Evolutionary conservation across 495 filamentous ascomycete species (phyloP), one percentile per base, ranked within the genome.

Genomic region (Penicillium ucsense): DNA sequence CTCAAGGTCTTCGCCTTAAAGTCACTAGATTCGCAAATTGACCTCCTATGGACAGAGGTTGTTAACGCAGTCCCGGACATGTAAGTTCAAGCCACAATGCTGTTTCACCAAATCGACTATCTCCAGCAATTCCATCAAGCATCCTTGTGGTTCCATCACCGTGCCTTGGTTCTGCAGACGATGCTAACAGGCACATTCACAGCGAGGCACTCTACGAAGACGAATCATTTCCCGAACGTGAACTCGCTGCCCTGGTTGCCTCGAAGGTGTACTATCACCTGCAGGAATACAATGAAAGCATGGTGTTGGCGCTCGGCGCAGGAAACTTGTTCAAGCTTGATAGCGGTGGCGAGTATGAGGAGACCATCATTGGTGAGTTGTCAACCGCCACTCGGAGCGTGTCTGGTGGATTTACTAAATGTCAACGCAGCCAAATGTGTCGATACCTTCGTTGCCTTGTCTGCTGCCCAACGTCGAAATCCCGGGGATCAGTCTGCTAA

Each of bases 231-330:
- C 85, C 92, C 10, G 85, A 99, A 62, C 86, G 92, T 55, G 86
- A 90, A 61, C 82, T 97, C 38, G 94, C 94, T 46, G 91, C 94
- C 46, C 75, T 99, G 31, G 89, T 99, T 41, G 85, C 90, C 43
- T 85, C 94, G 49, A 97, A 97, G 74, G 88, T 97, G 53, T 99
- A 97, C 69, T 99, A 96, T 63, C 91, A 99, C 62, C 81, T 99
- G 40, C 87, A 94, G 70, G 94, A 94, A 68, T 97, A 97, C 71
- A 89, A 96, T 61, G 92, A 97, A 76, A 95, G 90, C 66, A 97
- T 99, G 94, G 84, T 86, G 27, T 95, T 99, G 69, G 94, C 94
- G 43, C 78, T 99, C 8, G 90, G 88, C 32, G 91, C 94, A 12
- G 94, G 94, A 35, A 90, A 95, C 55, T 78, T 96, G 28, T 96